Percentiles rank a stretch among this genome's conserved stretches.
These are phyloP conservation scores for Ogataea philodendri DNA, from an alignment of 805 yeast species.

Conservation along the genomic window DNA sequence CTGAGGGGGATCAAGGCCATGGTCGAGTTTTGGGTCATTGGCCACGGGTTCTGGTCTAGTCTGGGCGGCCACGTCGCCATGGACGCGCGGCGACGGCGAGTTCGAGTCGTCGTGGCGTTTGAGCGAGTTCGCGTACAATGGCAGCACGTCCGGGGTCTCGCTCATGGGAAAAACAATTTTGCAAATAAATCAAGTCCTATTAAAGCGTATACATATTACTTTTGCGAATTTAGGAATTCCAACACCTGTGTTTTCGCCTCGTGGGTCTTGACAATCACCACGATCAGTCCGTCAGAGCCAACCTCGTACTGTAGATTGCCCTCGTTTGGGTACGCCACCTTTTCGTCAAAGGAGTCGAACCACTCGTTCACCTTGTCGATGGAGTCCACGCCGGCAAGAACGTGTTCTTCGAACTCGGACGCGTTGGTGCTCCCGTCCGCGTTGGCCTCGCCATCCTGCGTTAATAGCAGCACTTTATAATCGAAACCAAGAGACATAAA, in stretches of 20 bases:
- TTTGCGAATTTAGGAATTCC: constrained; percentile 38
- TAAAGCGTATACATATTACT: not conserved
- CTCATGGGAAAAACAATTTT: constrained; percentile 5
- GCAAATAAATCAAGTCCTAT: constrained; percentile 3
- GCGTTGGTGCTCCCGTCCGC: constrained; percentile 22
- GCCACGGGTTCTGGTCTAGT: constrained; percentile 1
- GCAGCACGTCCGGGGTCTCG: constrained; percentile 12
- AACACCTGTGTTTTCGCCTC: constrained; percentile 39
- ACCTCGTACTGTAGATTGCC: constrained; percentile 56
- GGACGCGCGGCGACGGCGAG: constrained; percentile 18
- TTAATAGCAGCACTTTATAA: constrained; percentile 43
- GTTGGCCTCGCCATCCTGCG: constrained; percentile 28
- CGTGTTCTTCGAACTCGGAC: constrained; percentile 47
- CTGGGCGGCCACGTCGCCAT: constrained; percentile 9
- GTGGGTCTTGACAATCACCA: constrained; percentile 47
- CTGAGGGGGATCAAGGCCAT: too few species aligned
- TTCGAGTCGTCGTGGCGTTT: constrained; percentile 25
- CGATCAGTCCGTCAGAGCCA: constrained; percentile 59
- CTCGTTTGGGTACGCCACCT: constrained; percentile 53
- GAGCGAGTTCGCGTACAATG: constrained; percentile 20
- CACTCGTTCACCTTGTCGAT: constrained; percentile 48
- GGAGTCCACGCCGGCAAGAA: constrained; percentile 44
- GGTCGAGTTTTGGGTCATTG: not conserved
- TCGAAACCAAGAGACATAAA: constrained; percentile 41
- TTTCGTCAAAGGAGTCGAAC: constrained; percentile 51